Conservation (phyloP, 257 asterid species). For the Avicennia marina region DNA sequence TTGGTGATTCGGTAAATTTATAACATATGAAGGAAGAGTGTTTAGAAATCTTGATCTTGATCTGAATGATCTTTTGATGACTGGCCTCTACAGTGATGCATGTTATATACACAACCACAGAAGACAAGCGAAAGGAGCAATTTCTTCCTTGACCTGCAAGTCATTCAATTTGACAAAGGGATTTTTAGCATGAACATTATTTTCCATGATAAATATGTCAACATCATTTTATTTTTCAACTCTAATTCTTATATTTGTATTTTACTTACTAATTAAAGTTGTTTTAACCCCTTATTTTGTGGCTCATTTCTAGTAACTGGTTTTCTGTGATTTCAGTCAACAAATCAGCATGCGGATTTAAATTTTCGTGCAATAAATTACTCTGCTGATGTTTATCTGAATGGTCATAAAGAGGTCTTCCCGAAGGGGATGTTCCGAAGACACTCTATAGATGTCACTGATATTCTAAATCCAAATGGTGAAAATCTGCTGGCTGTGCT, state of each 20-base stretch:
- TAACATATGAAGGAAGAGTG: neutral
- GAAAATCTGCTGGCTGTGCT: conserved; percentile 83
- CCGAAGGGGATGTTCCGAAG: conserved; percentile 98
- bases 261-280: conserved; percentile 6
- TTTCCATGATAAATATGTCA: neutral
- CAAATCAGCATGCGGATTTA: conserved; percentile 60
- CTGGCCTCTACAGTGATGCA: neutral
- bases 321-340: conserved; percentile 49
- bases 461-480: conserved; percentile 52
- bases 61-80: neutral
- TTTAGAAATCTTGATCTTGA: neutral
- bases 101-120: neutral
- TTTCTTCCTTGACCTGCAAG: neutral
- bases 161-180: no score
- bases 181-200: neutral
- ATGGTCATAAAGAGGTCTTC: conserved; percentile 79
- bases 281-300: neutral
- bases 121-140: neutral
- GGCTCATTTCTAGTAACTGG: conserved; percentile 17
- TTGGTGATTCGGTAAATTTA: neutral
- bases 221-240: conserved; percentile 8
- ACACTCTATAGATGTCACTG: conserved; percentile 73
- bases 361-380: conserved; percentile 88
- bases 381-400: conserved; percentile 85
- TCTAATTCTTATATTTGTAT: neutral